These are phyloP conservation scores for Amauroascus verrucosus DNA, from an alignment of 2,329 filamentous ascomycete species.

Conservation along the genomic window DNA sequence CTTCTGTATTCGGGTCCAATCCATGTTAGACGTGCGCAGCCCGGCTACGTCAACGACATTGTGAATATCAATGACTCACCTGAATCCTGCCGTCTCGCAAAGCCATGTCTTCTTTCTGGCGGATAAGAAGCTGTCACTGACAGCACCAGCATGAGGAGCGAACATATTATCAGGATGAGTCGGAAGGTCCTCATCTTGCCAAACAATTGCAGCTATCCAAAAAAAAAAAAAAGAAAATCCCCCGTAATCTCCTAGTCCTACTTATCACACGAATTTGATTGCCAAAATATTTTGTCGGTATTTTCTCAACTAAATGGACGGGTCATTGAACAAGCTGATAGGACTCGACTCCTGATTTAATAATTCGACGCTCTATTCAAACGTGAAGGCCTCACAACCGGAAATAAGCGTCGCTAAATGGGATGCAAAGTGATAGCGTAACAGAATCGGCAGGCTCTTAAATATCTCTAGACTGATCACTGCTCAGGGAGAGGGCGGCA, in stretches of 20 bases:
- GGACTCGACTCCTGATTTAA: no score
- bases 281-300: no score
- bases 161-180: constrained; percentile 12
- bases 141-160: constrained; percentile 12
- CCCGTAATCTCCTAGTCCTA: background rate
- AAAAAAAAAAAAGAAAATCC: no score
- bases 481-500: background rate
- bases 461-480: background rate
- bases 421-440: background rate
- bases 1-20: constrained; percentile 2
- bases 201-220: background rate
- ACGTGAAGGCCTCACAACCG: background rate
- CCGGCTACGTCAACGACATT: background rate
- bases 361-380: no score
- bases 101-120: background rate
- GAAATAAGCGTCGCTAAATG: background rate
- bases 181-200: constrained; percentile 7
- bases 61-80: background rate
- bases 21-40: background rate
- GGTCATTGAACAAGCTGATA: no score
- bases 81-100: constrained; percentile 5
- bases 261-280: no score
- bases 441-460: background rate
- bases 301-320: no score
- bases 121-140: constrained; percentile 7